phyloP scores from a whole-genome alignment of 148 eudicot species.

The Nyssa sinensis region DNA sequence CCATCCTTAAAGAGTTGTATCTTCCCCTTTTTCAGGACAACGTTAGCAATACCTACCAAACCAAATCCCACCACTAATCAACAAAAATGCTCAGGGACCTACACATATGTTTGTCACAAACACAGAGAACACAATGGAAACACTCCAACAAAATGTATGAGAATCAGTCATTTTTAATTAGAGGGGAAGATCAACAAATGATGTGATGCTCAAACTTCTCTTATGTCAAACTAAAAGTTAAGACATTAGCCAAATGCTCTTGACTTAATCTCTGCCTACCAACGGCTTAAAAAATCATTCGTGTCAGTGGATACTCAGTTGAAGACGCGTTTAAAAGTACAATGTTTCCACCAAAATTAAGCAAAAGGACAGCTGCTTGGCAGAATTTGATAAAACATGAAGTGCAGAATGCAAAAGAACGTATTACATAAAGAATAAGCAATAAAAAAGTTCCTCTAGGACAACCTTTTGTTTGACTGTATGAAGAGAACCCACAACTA shows the following conservation, averaged over 20 bases:
- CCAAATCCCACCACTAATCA: conserved; percentile 6
- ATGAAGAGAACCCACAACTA: background rate
- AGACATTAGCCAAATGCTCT: background rate
- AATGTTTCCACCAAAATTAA: background rate
- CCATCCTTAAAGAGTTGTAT: conserved; percentile 82
- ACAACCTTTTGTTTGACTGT: too few species aligned
- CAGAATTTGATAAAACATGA: background rate
- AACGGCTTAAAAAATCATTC: background rate
- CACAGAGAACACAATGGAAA: background rate
- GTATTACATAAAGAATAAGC: background rate
- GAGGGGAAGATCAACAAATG: too few species aligned
- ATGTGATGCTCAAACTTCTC: background rate
- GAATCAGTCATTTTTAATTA: too few species aligned
- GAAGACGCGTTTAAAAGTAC: background rate
- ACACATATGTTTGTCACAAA: background rate
- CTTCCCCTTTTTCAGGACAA: conserved; percentile 86
- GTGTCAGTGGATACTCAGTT: background rate
- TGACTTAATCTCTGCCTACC: background rate
- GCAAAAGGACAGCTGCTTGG: background rate
- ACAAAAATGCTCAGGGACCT: background rate
- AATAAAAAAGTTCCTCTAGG: background rate
- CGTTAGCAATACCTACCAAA: conserved; percentile 71
- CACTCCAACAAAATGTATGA: background rate
- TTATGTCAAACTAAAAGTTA: background rate
- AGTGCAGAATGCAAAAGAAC: background rate